phyloP scores from a whole-genome alignment of 1,284 basidiomycete genomes.

The Trametes hirsuta region DNA sequence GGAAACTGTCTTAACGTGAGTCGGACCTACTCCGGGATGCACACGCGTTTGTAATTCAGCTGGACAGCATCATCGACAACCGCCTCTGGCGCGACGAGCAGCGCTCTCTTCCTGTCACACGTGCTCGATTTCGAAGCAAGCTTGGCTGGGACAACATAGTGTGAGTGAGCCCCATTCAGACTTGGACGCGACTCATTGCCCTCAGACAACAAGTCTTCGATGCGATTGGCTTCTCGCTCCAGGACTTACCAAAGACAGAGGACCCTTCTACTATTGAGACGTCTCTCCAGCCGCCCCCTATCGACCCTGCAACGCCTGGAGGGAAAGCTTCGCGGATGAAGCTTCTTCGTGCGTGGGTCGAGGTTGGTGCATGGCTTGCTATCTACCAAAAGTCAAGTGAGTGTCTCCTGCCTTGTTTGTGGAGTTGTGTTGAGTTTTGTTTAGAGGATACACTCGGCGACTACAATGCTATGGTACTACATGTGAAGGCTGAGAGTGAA shows the following conservation, averaged over 20 bases:
- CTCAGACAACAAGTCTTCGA: slow-evolving; percentile 58
- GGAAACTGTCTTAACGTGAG: slow-evolving; percentile 72
- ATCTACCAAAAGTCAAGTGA: slow-evolving; percentile 52
- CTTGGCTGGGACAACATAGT: slow-evolving; percentile 65
- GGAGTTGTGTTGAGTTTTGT: slow-evolving; percentile 19
- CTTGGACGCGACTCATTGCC: slow-evolving; percentile 6
- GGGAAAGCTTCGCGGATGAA: slow-evolving; percentile 58
- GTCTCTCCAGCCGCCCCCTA: slow-evolving; percentile 56
- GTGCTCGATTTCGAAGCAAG: slow-evolving; percentile 61
- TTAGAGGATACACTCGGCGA: slow-evolving; percentile 26
- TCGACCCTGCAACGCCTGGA: slow-evolving; percentile 46
- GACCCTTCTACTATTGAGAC: slow-evolving; percentile 31
- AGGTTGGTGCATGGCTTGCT: slow-evolving; percentile 64
- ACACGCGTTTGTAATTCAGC: background rate
- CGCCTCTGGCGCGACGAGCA: slow-evolving; percentile 71
- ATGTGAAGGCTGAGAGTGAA: slow-evolving; percentile 58
- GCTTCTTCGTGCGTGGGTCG: slow-evolving; percentile 77
- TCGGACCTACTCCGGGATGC: slow-evolving; percentile 8
- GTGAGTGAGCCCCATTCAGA: slow-evolving; percentile 44
- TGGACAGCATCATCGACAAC: slow-evolving; percentile 63
- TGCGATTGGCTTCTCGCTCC: slow-evolving; percentile 56
- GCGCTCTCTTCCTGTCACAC: slow-evolving; percentile 55
- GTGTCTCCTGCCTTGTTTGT: slow-evolving; percentile 5
- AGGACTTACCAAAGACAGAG: slow-evolving; percentile 8
- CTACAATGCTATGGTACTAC: slow-evolving; percentile 22